phyloP scores from a whole-genome alignment of 805 yeast genomes.

The Suhomyces sp. region DNA sequence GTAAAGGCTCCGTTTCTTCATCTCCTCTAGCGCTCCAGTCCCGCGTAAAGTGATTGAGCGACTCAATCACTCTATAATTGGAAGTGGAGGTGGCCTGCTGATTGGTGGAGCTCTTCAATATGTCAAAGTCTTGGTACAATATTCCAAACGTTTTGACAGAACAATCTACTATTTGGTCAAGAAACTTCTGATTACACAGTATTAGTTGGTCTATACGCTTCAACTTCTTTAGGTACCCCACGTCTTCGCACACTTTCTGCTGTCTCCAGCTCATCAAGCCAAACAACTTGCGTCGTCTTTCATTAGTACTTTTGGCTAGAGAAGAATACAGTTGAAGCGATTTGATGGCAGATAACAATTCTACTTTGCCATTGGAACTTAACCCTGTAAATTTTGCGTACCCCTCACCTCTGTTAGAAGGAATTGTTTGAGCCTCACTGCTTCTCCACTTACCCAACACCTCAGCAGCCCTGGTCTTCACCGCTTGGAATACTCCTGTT shows the following conservation, averaged over 20 bases:
- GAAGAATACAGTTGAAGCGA: conserved; percentile 45
- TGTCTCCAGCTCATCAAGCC: conserved; percentile 53
- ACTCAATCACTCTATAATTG: conserved; percentile 54
- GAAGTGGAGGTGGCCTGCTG: conserved; percentile 13
- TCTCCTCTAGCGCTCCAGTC: conserved; percentile 66
- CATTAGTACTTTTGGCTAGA: conserved; percentile 43
- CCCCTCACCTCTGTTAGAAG: neutral
- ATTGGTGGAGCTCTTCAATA: neutral
- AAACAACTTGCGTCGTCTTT: conserved; percentile 41
- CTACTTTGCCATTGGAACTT: conserved; percentile 21
- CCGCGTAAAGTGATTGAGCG: conserved; percentile 70
- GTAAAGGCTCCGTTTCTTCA: conserved; percentile 51
- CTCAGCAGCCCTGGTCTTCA: conserved; percentile 8
- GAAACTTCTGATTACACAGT: conserved; percentile 44
- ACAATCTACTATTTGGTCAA: conserved; percentile 45
- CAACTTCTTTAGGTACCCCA: conserved; percentile 56
- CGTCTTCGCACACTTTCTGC: conserved; percentile 49
- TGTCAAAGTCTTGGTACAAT: conserved; percentile 30
- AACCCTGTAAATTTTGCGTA: conserved; percentile 14
- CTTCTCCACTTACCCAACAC: neutral
- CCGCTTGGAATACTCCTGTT: conserved; percentile 18
- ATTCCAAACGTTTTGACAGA: conserved; percentile 46
- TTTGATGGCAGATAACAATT: conserved; percentile 42
- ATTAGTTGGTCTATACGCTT: conserved; percentile 47
- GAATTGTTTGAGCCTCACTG: neutral